Base-by-base conservation (phyloP, 108 stramenopile genomes). In the Cyclotella atomus region DNA sequence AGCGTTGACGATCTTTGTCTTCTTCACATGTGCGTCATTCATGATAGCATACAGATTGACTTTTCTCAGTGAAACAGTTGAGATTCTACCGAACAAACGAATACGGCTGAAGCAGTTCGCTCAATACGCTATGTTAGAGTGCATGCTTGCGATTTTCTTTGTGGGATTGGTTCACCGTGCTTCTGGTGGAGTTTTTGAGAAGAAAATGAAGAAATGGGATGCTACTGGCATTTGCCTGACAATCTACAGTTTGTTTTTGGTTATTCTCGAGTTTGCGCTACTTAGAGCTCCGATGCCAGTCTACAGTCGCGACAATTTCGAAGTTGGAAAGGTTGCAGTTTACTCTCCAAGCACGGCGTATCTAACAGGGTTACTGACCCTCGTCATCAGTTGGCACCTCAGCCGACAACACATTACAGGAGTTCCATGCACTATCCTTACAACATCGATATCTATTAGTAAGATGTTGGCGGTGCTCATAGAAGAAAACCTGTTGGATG, bases 11-110 rank as follows among this genome's bases (percentile, higher is more conserved):
- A 72, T 91, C 27, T 93, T 93, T 73, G 90, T 93, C 23, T 36
- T 85, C 23, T 86, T 88, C 65, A 87, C 92, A 2, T 49, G 77
- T 7, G 76, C 75, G 14, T 65, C 89, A 19, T 83, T 91, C 15
- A 28, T 87, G 3, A 88, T 90, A 27, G 67, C 74, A 44, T 93
- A 93, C 62, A 85, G 92, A n/a, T 83, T 88, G 50, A 89, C 88
- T 15, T 87, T 84, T 50, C 59, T 77, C n/a, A 70, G 59, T 17
- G 71, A 89, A 52, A 66, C 47, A 6, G 67, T 91, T 0, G 77
- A 85, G 14, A 65, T 89, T 45, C 65, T 82, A 0, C 67, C 70
- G 15, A 82, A 87, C 21, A 60, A 77, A 17, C 49, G 76, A 27
- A 59, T 89, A 5, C 33, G 36, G 43, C 45, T 93, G 32, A 70